Percentiles rank a stretch among this genome's conserved stretches.
phyloP scores from a whole-genome alignment of 305 asterid species.

The Fraxinus angustifolia region DNA sequence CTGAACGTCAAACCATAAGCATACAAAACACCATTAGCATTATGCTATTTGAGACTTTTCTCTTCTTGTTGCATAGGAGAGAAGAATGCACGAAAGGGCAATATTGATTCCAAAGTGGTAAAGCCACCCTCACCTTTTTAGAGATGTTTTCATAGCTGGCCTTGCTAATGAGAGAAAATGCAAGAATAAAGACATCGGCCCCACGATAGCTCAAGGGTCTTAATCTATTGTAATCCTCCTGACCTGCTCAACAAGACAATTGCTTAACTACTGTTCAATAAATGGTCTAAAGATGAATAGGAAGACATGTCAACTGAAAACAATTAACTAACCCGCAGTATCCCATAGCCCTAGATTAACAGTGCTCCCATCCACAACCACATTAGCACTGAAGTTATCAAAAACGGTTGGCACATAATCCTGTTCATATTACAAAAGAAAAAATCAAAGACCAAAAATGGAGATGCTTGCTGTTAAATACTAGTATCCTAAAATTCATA shows the following conservation, averaged over 20 bases:
- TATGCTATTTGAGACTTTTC: slow-evolving; percentile 1
- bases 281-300: neutral
- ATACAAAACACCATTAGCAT: slow-evolving; percentile 11
- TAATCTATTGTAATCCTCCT: slow-evolving; percentile 57
- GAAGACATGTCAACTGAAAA: slow-evolving; percentile 3
- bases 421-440: slow-evolving; percentile 26
- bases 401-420: slow-evolving; percentile 72
- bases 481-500: neutral
- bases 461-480: neutral
- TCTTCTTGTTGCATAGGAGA: neutral
- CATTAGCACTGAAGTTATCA: slow-evolving; percentile 71
- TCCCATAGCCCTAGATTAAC: slow-evolving; percentile 68
- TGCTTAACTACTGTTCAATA: slow-evolving; percentile 12
- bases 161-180: slow-evolving; percentile 59
- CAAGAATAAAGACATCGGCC: slow-evolving; percentile 58
- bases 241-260: slow-evolving; percentile 38
- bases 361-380: slow-evolving; percentile 66
- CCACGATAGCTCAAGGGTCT: slow-evolving; percentile 60
- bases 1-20: slow-evolving; percentile 30
- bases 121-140: slow-evolving; percentile 40
- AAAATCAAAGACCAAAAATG: neutral
- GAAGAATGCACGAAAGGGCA: neutral
- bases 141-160: slow-evolving; percentile 60
- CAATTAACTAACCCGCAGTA: slow-evolving; percentile 49
- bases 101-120: neutral